Evolutionary conservation across 176 grass and related monocot genomes (phyloP).

Genomic region (Pontederia paniculata): DNA sequence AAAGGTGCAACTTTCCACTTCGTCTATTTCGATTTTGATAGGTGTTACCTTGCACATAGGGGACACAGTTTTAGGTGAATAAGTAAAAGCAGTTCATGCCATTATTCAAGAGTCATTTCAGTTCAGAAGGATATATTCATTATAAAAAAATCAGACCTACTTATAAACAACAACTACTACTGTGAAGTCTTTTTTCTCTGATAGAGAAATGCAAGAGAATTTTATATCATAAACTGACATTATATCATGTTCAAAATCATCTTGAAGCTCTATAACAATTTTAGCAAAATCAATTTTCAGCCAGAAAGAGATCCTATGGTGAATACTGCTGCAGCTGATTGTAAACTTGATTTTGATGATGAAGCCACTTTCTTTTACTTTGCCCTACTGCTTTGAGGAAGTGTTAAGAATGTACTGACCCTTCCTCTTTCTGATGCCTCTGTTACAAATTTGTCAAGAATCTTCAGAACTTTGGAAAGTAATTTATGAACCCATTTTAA

Average conservation of each 20-base stretch:
- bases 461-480: conserved; percentile 28
- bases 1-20: too few relatives aligned
- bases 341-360: conserved; percentile 27
- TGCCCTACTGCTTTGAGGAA: conserved; percentile 30
- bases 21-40: too few relatives aligned
- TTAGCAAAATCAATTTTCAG: conserved; percentile 1
- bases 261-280: conserved; percentile 8
- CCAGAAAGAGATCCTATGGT: conserved; percentile 60
- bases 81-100: too few relatives aligned
- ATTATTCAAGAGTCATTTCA: too few relatives aligned
- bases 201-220: not conserved
- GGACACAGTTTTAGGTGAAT: too few relatives aligned
- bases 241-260: not conserved
- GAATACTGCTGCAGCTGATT: conserved; percentile 64
- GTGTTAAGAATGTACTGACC: conserved; percentile 38
- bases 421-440: conserved; percentile 36
- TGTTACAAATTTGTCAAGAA: conserved; percentile 48
- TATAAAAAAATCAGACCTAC: too few relatives aligned
- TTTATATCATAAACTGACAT: not conserved
- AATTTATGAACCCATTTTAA: conserved; percentile 76
- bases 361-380: conserved; percentile 38
- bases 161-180: too few relatives aligned
- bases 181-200: too few relatives aligned
- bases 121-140: too few relatives aligned
- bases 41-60: too few relatives aligned